Evolutionary conservation across 2,329 filamentous ascomycete genomes (phyloP).

Genomic region (Byssoonygena ceratinophila): DNA sequence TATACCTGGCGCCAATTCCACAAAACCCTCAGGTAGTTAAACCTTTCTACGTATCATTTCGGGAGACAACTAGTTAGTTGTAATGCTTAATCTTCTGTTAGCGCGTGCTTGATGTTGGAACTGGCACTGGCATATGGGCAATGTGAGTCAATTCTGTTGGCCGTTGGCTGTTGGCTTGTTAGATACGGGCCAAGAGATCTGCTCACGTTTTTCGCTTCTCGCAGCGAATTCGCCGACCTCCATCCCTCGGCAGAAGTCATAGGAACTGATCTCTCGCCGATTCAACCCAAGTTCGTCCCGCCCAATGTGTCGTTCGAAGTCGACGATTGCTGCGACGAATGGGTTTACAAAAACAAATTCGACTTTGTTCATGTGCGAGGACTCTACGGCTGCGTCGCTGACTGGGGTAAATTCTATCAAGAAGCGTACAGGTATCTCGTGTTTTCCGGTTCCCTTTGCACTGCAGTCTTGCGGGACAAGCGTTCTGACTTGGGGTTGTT

Average conservation of each 20-base stretch:
- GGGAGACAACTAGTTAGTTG: too few species aligned
- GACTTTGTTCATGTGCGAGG: slow-evolving; percentile 48
- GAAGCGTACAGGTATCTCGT: slow-evolving; percentile 18
- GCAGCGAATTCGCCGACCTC: slow-evolving; percentile 35
- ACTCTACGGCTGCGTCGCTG: slow-evolving; percentile 42
- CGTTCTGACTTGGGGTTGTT: neutral
- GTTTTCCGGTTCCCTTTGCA: neutral
- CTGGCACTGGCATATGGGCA: slow-evolving; percentile 35
- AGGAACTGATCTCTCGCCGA: slow-evolving; percentile 25
- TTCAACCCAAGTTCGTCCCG: slow-evolving; percentile 38
- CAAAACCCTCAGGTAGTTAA: slow-evolving; percentile 23
- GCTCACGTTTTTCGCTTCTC: neutral
- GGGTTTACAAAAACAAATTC: slow-evolving; percentile 45
- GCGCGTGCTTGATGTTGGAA: slow-evolving; percentile 43
- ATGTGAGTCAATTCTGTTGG: slow-evolving; percentile 20
- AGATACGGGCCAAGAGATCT: neutral
- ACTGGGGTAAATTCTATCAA: slow-evolving; percentile 37
- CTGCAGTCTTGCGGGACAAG: neutral
- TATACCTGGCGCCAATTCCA: slow-evolving; percentile 31
- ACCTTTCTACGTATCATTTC: neutral
- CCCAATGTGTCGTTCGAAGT: slow-evolving; percentile 53
- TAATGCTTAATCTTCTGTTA: too few species aligned
- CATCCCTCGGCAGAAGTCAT: slow-evolving; percentile 29
- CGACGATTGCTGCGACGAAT: slow-evolving; percentile 52
- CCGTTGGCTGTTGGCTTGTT: neutral